Evolutionary conservation across 2,329 filamentous ascomycete genomes (phyloP).

Genomic region (Paramyrothecium sp.): DNA sequence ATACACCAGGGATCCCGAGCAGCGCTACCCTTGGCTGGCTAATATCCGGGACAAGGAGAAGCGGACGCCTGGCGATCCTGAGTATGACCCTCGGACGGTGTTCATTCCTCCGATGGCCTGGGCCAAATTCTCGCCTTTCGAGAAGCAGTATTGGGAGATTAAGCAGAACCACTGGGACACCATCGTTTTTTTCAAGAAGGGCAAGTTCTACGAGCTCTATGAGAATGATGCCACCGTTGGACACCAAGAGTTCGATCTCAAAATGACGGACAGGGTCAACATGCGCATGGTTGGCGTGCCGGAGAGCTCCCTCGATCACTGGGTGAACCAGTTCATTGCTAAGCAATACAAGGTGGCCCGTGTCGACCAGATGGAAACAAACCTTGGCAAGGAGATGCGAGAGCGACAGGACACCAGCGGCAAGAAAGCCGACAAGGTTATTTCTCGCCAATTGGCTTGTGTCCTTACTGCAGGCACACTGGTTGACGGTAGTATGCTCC

Average conservation of each 20-base stretch:
- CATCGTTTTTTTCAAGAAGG: constrained; percentile 99
- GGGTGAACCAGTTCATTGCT: constrained; percentile 97
- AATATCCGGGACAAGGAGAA: constrained; percentile 82
- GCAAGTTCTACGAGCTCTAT: constrained; percentile 98
- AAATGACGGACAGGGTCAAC: constrained; percentile 96
- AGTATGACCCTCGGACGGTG: constrained; percentile 89
- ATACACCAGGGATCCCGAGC: constrained; percentile 76
- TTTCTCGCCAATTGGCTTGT: constrained; percentile 84
- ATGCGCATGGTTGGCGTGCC: constrained; percentile 99
- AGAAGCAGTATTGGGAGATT: constrained; percentile 99
- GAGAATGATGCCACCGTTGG: constrained; percentile 97
- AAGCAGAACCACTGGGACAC: constrained; percentile 98
- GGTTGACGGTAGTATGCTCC: constrained; percentile 94
- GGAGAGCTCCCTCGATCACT: constrained; percentile 91
- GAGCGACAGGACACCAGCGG: constrained; percentile 68
- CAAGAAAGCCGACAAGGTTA: constrained; percentile 89
- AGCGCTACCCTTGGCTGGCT: constrained; percentile 88
- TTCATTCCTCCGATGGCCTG: constrained; percentile 82
- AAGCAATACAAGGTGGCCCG: constrained; percentile 97
- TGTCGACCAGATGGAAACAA: constrained; percentile 96
- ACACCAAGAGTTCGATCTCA: constrained; percentile 94
- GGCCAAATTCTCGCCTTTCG: constrained; percentile 85
- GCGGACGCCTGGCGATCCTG: constrained; percentile 73
- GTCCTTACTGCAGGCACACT: constrained; percentile 91
- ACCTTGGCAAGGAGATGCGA: constrained; percentile 97